Percentiles rank a stretch among this genome's conserved stretches.
These are phyloP conservation scores for Magnolia kwangsiensis DNA, from an alignment of 164 flowering plant genomes.

Conservation along the genomic window DNA sequence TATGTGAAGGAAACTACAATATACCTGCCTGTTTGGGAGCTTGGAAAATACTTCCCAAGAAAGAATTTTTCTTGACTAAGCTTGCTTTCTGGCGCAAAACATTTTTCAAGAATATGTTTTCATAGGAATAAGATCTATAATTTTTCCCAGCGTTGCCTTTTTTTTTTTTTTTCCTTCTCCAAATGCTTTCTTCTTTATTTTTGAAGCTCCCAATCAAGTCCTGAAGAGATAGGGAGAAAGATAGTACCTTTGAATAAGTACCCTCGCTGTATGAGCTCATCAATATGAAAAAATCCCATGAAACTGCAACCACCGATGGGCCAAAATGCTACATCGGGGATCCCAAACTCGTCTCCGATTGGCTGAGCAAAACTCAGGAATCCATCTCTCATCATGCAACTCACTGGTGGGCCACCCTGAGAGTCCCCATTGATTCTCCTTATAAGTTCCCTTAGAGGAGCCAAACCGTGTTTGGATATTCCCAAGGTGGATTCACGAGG, in stretches of 20 bases:
- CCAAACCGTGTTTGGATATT: not conserved
- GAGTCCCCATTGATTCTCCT: slow-evolving; percentile 17
- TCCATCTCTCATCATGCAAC: slow-evolving; percentile 39
- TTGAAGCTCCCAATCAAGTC: no score
- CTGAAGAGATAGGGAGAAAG: not conserved
- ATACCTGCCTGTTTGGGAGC: no score
- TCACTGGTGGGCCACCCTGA: slow-evolving; percentile 26
- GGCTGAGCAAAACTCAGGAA: slow-evolving; percentile 38
- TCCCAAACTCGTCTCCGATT: slow-evolving; percentile 33
- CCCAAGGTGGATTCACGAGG: slow-evolving; percentile 20
- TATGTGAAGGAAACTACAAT: no score
- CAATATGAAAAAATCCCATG: slow-evolving; percentile 29
- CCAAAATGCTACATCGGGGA: slow-evolving; percentile 38
- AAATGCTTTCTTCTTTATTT: no score
- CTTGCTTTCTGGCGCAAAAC: no score
- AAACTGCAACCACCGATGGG: slow-evolving; percentile 43
- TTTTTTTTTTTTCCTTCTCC: no score
- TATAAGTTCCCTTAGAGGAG: slow-evolving; percentile 28
- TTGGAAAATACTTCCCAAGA: no score
- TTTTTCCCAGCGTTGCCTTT: no score
- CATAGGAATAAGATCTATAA: no score
- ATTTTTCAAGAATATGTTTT: no score
- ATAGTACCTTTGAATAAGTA: slow-evolving; percentile 35
- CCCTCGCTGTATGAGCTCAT: slow-evolving; percentile 27
- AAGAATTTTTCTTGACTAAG: no score